A percentile compares a stretch with the other conserved stretches of the same genome.
Evolutionary conservation across 352 stramenopile genomes (phyloP).

Genomic region (Thraustochytrium striatum): DNA sequence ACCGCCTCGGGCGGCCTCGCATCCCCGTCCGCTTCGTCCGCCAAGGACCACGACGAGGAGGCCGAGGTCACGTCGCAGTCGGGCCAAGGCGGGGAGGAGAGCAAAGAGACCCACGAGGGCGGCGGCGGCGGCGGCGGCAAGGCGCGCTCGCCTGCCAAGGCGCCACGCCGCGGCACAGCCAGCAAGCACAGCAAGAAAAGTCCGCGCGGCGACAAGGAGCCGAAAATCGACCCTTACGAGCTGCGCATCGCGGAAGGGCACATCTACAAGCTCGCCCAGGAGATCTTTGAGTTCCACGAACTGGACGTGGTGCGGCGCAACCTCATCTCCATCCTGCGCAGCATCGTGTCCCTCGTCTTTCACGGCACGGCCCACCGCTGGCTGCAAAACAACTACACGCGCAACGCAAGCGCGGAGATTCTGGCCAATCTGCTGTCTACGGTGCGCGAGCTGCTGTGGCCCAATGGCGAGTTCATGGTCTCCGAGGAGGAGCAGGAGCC

Average conservation of each 20-base stretch:
- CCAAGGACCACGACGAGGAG: not conserved
- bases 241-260: slow-evolving; percentile 72
- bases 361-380: slow-evolving; percentile 71
- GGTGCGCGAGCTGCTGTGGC: slow-evolving; percentile 62
- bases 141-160: no score
- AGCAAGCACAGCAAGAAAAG: no score
- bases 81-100: not conserved
- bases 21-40: not conserved
- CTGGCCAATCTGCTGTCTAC: slow-evolving; percentile 61
- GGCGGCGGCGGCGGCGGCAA: no score
- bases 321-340: slow-evolving; percentile 73
- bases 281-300: slow-evolving; percentile 76
- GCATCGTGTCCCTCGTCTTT: slow-evolving; percentile 72
- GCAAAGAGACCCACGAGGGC: no score
- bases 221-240: slow-evolving; percentile 65
- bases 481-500: slow-evolving; percentile 55
- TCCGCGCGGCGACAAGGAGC: no score
- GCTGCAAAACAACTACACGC: slow-evolving; percentile 72
- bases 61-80: not conserved
- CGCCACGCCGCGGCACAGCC: no score
- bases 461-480: slow-evolving; percentile 31
- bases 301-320: slow-evolving; percentile 71
- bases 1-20: not conserved
- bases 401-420: slow-evolving; percentile 68
- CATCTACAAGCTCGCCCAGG: slow-evolving; percentile 67